A percentile compares a stretch with the other conserved stretches of the same genome.
Conservation (phyloP, 805 yeast genomes). For the Starmerella khaoyaiensis region DNA sequence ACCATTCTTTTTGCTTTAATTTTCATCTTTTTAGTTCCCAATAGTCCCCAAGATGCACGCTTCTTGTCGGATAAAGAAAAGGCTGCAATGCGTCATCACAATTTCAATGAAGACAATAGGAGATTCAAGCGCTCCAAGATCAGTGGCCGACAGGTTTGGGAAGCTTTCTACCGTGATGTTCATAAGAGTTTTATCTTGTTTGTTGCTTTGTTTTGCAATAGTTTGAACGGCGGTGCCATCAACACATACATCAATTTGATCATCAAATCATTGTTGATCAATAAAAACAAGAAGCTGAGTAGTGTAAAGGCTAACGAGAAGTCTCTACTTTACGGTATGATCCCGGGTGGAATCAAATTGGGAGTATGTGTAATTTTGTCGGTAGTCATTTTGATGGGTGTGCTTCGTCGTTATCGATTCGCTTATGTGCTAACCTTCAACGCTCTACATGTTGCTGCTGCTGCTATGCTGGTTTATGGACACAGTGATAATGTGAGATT, state of each 20-base stretch:
- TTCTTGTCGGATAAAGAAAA: constrained; percentile 34
- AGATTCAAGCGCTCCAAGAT: constrained; percentile 39
- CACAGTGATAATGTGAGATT: constrained; percentile 15
- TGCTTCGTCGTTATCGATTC: constrained; percentile 10
- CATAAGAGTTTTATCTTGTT: constrained; percentile 38
- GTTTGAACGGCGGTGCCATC: constrained; percentile 45
- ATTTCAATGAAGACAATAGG: constrained; percentile 50
- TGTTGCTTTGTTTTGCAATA: constrained; percentile 32
- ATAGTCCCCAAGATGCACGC: constrained; percentile 34
- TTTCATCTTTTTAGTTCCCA: constrained; percentile 43
- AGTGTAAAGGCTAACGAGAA: constrained; percentile 28
- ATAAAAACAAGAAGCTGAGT: constrained; percentile 35
- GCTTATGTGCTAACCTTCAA: no score
- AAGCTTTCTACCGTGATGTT: constrained; percentile 38
- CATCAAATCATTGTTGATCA: no score
- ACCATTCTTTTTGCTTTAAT: constrained; percentile 41
- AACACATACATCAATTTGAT: constrained; percentile 38
- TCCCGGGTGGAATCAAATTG: constrained; percentile 38
- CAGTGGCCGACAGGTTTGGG: constrained; percentile 42
- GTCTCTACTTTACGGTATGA: constrained; percentile 33
- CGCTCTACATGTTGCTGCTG: no score
- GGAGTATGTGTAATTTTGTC: no score
- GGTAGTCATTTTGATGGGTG: constrained; percentile 11
- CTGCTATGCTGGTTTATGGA: constrained; percentile 20
- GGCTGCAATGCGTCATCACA: constrained; percentile 39